These are phyloP conservation scores for Scleroderma bovista DNA, from an alignment of 768 basidiomycete genomes.

Conservation along the genomic window DNA sequence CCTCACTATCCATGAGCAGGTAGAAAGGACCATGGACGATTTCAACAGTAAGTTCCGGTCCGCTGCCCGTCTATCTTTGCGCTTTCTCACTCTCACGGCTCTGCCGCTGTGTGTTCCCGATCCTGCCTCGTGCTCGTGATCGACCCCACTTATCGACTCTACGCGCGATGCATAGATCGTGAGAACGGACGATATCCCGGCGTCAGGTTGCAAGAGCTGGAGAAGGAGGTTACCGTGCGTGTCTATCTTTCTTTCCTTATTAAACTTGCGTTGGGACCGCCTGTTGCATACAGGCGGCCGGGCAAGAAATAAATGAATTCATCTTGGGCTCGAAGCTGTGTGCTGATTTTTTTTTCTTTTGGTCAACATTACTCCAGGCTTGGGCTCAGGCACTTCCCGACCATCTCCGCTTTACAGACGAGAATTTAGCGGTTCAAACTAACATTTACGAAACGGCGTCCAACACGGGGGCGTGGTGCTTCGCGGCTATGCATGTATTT, in stretches of 20 bases:
- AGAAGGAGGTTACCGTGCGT: constrained; percentile 37
- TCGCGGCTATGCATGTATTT: constrained; percentile 66
- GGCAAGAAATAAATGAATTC: constrained; percentile 1
- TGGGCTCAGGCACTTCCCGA: constrained; percentile 69
- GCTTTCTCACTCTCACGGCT: background rate
- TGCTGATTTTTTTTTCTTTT: constrained; percentile 1
- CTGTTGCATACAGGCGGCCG: background rate
- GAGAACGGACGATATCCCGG: constrained; percentile 24
- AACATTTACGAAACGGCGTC: constrained; percentile 78
- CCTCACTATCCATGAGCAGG: constrained; percentile 54
- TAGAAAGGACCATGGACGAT: constrained; percentile 52
- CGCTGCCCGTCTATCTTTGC: background rate
- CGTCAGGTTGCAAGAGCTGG: constrained; percentile 36
- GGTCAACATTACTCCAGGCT: constrained; percentile 31
- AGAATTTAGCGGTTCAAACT: constrained; percentile 62
- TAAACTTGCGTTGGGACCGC: background rate
- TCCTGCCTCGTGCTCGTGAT: background rate
- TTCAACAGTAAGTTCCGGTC: constrained; percentile 38
- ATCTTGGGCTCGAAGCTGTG: constrained; percentile 5
- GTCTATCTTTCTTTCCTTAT: constrained; percentile 1
- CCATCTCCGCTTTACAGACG: constrained; percentile 64
- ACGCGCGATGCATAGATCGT: constrained; percentile 27
- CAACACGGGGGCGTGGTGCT: constrained; percentile 79
- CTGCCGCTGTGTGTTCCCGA: background rate
- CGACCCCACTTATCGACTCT: background rate